phyloP scores from a whole-genome alignment of 2,329 filamentous ascomycete species.

The Trichoderma hamatum region DNA sequence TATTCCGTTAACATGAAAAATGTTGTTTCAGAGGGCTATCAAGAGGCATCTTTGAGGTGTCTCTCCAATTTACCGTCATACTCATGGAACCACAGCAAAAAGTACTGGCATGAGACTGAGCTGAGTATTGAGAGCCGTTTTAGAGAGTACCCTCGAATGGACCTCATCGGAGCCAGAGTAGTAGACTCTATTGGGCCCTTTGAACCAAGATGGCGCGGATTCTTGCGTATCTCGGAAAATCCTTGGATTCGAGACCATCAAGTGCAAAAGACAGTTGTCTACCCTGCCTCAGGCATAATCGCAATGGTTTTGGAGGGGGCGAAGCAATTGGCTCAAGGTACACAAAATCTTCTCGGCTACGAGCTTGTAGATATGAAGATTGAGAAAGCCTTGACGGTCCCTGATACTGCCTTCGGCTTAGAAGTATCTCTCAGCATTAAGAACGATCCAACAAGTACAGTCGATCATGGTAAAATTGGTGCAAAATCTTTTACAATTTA shows the following conservation, averaged over 20 bases:
- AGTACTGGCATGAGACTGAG: constrained; percentile 58
- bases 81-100: constrained; percentile 56
- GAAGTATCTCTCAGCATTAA: constrained; percentile 55
- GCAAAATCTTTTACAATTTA: constrained; percentile 48
- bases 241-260: constrained; percentile 58
- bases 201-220: constrained; percentile 54
- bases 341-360: constrained; percentile 40
- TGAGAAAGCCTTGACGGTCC: constrained; percentile 55
- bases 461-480: neutral
- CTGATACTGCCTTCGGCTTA: constrained; percentile 49
- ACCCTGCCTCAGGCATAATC: constrained; percentile 55
- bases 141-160: constrained; percentile 50
- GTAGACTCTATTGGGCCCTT: constrained; percentile 47
- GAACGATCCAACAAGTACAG: constrained; percentile 25
- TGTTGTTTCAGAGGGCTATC: constrained; percentile 32
- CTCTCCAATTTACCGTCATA: constrained; percentile 55
- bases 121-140: constrained; percentile 49
- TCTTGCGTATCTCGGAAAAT: constrained; percentile 52
- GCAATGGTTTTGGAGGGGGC: constrained; percentile 54
- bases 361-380: constrained; percentile 52
- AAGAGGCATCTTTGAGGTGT: constrained; percentile 36
- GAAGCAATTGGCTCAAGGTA: constrained; percentile 42
- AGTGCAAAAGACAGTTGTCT: constrained; percentile 54
- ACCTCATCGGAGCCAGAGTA: constrained; percentile 54
- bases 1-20: constrained; percentile 38